Base-by-base conservation (phyloP, 768 basidiomycete species). In the Tylopilus subfusipes region DNA sequence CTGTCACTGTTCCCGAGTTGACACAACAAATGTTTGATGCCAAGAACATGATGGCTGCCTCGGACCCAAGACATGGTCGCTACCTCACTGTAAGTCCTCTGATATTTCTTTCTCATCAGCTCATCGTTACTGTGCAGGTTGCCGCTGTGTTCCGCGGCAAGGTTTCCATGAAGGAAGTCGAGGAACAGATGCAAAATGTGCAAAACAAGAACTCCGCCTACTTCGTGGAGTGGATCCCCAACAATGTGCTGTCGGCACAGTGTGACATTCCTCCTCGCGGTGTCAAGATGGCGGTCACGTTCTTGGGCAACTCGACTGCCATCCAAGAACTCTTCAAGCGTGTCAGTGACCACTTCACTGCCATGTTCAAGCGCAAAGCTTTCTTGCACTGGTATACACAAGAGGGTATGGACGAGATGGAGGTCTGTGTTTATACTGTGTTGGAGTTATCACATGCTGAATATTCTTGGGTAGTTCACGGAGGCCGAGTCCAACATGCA, bases 31-130 rank as follows among this genome's bases (percentile, higher is more conserved):
- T 98, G 95, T 99, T 98, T 73, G 96, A 98, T 65, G 92, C 94
- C 42, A 98, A 97, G 85, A 98, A 98, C 86, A 95, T 96, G 93
- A 96, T 98, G 94, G 93, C 95, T 63, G 97, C 97, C 22, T 90
- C 90, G 22, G 94, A 98, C 78, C 97, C 97, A 39, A 80, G 94
- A 68, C 90, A 97, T 63, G 97, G 97, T 59, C 90, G 94, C 64
- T 99, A 98, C 78, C 87, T 99, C 57, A 99, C 97, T 38, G 96
- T 88, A 63, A 48, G 82, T 65, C 42, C 46, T 24, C 25, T 36
- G 12, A 45, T 21, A 21, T 18, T 56, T 40, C 5, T 18, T 3
- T 18, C 5, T 19, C 4, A 27, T 22, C 4, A 5, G 3, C 38
- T 61, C 18, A 56, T n/a, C 19, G 5, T 34, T 38, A 8, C 19